phyloP scores from a whole-genome alignment of 2,329 filamentous ascomycete genomes.

The Parascedosporium putredinis region DNA sequence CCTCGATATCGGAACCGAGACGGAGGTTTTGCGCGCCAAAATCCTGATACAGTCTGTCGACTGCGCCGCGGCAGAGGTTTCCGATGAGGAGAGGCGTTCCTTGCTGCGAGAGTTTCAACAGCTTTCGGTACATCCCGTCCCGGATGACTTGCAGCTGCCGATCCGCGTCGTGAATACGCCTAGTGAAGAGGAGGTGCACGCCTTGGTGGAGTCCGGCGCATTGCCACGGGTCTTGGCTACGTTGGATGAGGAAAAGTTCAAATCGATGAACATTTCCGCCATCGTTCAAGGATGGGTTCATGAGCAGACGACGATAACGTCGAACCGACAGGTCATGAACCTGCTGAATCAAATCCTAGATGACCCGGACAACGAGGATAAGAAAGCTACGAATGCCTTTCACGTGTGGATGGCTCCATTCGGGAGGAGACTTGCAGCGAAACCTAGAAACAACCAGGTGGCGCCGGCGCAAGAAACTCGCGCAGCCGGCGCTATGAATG shows the following conservation, averaged over 20 bases:
- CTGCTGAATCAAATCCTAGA: slow-evolving; percentile 4
- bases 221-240: slow-evolving; percentile 21
- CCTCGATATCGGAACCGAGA: slow-evolving; percentile 24
- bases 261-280: slow-evolving; percentile 26
- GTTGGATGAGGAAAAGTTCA: slow-evolving; percentile 20
- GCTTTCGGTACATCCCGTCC: slow-evolving; percentile 23
- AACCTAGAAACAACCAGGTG: neutral
- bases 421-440: slow-evolving; percentile 8
- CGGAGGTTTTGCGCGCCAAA: slow-evolving; percentile 24
- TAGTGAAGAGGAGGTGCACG: slow-evolving; percentile 16
- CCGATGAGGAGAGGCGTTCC: slow-evolving; percentile 8
- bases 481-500: too few relatives aligned
- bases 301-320: slow-evolving; percentile 25
- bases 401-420: slow-evolving; percentile 8
- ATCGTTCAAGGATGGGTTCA: slow-evolving; percentile 29
- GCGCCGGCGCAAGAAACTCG: too few relatives aligned
- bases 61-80: slow-evolving; percentile 6
- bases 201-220: slow-evolving; percentile 17
- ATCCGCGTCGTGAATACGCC: slow-evolving; percentile 19
- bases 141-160: slow-evolving; percentile 23
- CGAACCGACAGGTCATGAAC: slow-evolving; percentile 26
- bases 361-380: slow-evolving; percentile 1
- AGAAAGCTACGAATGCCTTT: slow-evolving; percentile 5
- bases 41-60: slow-evolving; percentile 21
- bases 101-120: slow-evolving; percentile 20